Percentiles rank a stretch among this genome's conserved stretches.
phyloP scores from a whole-genome alignment of 1,284 basidiomycete species.

The Erythrobasidium hasegawianum region DNA sequence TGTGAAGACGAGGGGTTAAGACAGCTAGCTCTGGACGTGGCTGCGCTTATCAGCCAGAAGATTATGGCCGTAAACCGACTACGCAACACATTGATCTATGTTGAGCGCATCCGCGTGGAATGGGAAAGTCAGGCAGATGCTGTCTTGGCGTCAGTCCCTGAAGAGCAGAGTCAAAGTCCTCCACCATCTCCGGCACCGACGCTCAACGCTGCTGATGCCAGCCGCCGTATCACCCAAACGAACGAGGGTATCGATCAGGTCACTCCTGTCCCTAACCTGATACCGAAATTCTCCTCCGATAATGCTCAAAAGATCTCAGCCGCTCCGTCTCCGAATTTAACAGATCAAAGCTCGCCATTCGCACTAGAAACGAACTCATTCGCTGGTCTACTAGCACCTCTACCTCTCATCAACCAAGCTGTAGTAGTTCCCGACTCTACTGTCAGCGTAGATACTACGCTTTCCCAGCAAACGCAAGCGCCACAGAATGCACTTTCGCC shows the following conservation, averaged over 20 bases:
- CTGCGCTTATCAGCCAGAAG: conserved; percentile 85
- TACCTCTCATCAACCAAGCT: conserved; percentile 7
- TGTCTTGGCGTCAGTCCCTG: not conserved
- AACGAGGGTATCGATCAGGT: conserved; percentile 6
- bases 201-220: not conserved
- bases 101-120: conserved; percentile 94
- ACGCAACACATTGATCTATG: conserved; percentile 96
- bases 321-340: not conserved
- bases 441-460: not conserved
- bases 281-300: conserved; percentile 5
- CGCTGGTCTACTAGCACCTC: conserved; percentile 9
- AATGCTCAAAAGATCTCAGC: not conserved
- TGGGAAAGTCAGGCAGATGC: conserved; percentile 84
- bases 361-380: conserved; percentile 4
- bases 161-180: conserved; percentile 9
- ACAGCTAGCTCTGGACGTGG: conserved; percentile 77
- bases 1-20: conserved; percentile 81
- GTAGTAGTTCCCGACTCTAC: not conserved
- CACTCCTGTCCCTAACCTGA: not conserved
- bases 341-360: not conserved
- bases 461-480: not conserved
- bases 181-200: conserved; percentile 29
- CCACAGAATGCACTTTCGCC: conserved; percentile 8
- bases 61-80: conserved; percentile 91
- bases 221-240: not conserved